These are phyloP conservation scores for Calamus simplicifolius DNA, from an alignment of 176 grass and related monocot species.

Conservation along the genomic window DNA sequence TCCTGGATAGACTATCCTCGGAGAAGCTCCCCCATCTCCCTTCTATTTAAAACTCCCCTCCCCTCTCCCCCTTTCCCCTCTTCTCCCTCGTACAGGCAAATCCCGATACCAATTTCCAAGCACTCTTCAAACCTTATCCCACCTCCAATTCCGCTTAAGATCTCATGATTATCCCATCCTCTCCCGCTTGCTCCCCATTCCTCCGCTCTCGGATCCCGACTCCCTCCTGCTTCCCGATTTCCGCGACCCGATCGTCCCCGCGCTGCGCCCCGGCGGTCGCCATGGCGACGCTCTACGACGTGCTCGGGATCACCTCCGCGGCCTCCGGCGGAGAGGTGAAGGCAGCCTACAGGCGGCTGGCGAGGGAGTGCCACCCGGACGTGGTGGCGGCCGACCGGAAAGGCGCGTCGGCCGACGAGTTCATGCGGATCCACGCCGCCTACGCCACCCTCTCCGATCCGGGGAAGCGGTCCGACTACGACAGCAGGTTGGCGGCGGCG, in stretches of 20 bases:
- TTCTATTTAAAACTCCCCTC: too few relatives aligned
- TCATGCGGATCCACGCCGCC: constrained; percentile 12
- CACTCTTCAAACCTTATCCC: too few relatives aligned
- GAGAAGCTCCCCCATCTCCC: too few relatives aligned
- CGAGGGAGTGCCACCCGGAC: constrained; percentile 28
- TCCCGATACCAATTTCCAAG: too few relatives aligned
- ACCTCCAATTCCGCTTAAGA: too few relatives aligned
- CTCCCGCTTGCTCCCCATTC: constrained; percentile 3
- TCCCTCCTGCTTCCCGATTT: not conserved
- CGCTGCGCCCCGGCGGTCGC: not conserved
- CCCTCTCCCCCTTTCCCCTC: too few relatives aligned
- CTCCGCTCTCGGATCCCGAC: not conserved
- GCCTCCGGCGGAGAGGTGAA: constrained; percentile 28
- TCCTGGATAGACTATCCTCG: too few relatives aligned
- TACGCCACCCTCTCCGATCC: constrained; percentile 19
- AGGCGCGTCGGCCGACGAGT: constrained; percentile 8
- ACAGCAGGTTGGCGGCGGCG: not conserved
- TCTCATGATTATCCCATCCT: constrained; percentile 7
- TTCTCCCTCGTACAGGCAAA: too few relatives aligned
- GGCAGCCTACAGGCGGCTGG: constrained; percentile 25
- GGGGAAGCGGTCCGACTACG: constrained; percentile 19
- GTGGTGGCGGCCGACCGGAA: not conserved
- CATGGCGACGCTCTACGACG: constrained; percentile 17
- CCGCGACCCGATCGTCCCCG: not conserved
- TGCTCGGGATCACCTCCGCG: constrained; percentile 17